These are phyloP conservation scores for Neopestalotiopsis rosae DNA, from an alignment of 2,329 filamentous ascomycete genomes.

Conservation along the genomic window DNA sequence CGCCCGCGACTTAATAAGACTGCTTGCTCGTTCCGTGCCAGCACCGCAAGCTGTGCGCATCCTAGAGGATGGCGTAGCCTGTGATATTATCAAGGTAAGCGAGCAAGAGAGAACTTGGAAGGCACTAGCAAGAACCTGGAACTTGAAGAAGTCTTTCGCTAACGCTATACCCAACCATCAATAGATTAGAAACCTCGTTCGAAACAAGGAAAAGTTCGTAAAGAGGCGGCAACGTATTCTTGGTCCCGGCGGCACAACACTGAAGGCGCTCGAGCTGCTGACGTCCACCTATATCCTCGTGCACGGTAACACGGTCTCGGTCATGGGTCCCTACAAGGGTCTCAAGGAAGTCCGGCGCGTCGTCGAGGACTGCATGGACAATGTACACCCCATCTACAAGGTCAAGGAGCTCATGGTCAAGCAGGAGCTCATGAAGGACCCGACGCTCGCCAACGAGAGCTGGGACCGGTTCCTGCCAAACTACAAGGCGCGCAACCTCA, in stretches of 20 bases:
- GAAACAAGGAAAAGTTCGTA: constrained; percentile 94
- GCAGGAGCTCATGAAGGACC: constrained; percentile 88
- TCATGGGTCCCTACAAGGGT: constrained; percentile 91
- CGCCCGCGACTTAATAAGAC: constrained; percentile 90
- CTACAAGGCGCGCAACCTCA: constrained; percentile 93
- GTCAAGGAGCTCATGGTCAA: constrained; percentile 82
- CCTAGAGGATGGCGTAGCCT: constrained; percentile 87
- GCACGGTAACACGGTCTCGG: constrained; percentile 92
- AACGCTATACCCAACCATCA: neutral
- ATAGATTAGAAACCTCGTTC: constrained; percentile 79
- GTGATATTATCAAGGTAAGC: constrained; percentile 84
- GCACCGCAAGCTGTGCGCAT: constrained; percentile 94
- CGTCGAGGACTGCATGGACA: constrained; percentile 71
- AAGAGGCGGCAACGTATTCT: constrained; percentile 93
- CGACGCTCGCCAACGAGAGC: constrained; percentile 82
- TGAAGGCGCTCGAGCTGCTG: constrained; percentile 92
- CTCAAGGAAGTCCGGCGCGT: constrained; percentile 71
- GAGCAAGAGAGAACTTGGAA: no score
- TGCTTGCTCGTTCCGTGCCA: constrained; percentile 89
- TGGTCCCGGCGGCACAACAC: constrained; percentile 86
- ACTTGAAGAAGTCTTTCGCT: neutral
- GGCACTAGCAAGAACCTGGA: no score
- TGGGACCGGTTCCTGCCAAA: constrained; percentile 97
- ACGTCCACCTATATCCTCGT: constrained; percentile 93
- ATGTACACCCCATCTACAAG: constrained; percentile 71